phyloP scores from a whole-genome alignment of 495 filamentous ascomycete genomes.

The Penicillium herquei region DNA sequence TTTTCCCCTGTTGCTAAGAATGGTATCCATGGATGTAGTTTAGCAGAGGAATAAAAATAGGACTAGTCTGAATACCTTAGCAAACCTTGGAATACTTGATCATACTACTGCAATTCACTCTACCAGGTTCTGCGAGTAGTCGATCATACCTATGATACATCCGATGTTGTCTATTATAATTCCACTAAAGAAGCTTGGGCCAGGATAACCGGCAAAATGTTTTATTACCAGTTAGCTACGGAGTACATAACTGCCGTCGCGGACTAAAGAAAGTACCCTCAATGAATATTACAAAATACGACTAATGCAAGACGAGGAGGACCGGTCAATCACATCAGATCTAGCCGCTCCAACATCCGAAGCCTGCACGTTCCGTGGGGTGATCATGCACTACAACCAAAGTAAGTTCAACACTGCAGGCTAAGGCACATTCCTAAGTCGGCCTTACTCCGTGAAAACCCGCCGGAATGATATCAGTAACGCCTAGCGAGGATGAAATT shows the following conservation, averaged over 20 bases:
- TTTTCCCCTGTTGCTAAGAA: too few relatives aligned
- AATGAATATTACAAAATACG: slow-evolving; percentile 13
- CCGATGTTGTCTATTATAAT: background rate
- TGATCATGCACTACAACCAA: slow-evolving; percentile 20
- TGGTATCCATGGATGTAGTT: too few relatives aligned
- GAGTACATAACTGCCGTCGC: background rate
- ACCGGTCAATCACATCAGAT: slow-evolving; percentile 29
- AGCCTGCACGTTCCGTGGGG: slow-evolving; percentile 21
- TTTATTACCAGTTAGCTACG: too few relatives aligned
- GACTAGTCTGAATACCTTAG: too few relatives aligned
- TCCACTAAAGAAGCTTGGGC: too few relatives aligned
- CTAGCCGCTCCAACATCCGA: slow-evolving; percentile 14
- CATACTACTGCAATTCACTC: background rate
- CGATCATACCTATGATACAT: slow-evolving; percentile 2
- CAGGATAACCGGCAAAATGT: too few relatives aligned
- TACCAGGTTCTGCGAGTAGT: background rate
- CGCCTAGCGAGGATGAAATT: too few relatives aligned
- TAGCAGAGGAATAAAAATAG: background rate
- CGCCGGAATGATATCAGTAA: slow-evolving; percentile 9
- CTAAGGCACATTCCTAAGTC: slow-evolving; percentile 8
- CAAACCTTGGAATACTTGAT: background rate
- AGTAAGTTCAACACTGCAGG: slow-evolving; percentile 16
- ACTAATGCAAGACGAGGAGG: slow-evolving; percentile 25
- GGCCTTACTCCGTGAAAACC: slow-evolving; percentile 24
- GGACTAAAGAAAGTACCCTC: background rate